A percentile compares a stretch with the other conserved stretches of the same genome.
These are phyloP conservation scores for Alnus glutinosa DNA, from an alignment of 306 rosid species.

Conservation along the genomic window DNA sequence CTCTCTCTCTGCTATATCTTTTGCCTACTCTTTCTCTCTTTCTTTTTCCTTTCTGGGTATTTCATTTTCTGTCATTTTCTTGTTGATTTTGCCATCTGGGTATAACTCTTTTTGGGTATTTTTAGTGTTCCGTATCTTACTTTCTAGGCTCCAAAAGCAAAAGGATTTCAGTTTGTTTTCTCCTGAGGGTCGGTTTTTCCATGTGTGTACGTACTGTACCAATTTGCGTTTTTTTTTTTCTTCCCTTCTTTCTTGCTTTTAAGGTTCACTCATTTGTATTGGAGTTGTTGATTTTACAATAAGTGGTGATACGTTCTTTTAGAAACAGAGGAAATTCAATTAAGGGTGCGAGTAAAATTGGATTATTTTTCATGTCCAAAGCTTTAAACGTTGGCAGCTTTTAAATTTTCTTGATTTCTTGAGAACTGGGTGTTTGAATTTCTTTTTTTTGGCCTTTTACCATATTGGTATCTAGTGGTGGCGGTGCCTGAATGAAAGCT, in stretches of 20 bases:
- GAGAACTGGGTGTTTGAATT: conserved; percentile 5
- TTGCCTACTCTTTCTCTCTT: conserved; percentile 4
- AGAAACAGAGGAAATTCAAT: not conserved
- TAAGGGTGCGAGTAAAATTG: conserved; percentile 1
- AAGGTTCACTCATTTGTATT: not conserved
- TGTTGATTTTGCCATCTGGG: not conserved
- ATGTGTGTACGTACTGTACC: no score
- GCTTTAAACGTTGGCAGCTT: not conserved
- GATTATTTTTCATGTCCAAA: conserved; percentile 7
- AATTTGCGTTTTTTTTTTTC: not conserved
- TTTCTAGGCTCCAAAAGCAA: not conserved
- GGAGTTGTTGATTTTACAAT: not conserved
- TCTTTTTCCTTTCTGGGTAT: not conserved
- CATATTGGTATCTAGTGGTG: conserved; percentile 9
- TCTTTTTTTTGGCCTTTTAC: not conserved
- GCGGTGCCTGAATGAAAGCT: conserved; percentile 17
- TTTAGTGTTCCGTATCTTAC: not conserved
- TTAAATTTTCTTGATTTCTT: not conserved
- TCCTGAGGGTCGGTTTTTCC: no score
- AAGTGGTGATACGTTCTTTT: conserved; percentile 6
- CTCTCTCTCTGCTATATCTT: not conserved
- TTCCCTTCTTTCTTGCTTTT: not conserved
- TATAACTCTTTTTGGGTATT: not conserved
- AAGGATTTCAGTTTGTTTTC: no score
- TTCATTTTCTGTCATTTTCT: not conserved